phyloP scores from a whole-genome alignment of 208 protist species.

The Wallacemonas rigidus region DNA sequence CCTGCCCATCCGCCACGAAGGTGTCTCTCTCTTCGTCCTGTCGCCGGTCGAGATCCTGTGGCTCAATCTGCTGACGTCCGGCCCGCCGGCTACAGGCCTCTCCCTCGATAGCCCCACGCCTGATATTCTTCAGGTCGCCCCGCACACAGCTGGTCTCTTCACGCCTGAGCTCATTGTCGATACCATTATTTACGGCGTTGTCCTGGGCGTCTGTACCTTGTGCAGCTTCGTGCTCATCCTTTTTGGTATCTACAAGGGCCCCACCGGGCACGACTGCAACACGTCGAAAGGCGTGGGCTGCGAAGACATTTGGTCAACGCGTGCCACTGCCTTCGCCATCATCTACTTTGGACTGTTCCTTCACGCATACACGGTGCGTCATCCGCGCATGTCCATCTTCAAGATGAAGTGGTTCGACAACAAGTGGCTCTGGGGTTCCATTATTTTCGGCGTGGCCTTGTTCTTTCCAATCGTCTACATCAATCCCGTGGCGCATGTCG shows the following conservation, averaged over 20 bases:
- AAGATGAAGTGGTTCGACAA: constrained; percentile 90
- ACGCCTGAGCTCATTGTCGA: constrained; percentile 81
- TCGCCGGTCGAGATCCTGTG: constrained; percentile 93
- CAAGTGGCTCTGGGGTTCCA: constrained; percentile 74
- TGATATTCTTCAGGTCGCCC: constrained; percentile 82
- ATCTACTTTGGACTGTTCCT: constrained; percentile 87
- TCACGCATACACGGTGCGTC: constrained; percentile 90
- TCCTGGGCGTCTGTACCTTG: constrained; percentile 65
- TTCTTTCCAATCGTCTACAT: constrained; percentile 86
- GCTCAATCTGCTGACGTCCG: constrained; percentile 90
- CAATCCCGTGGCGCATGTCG: constrained; percentile 51
- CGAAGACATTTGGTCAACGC: constrained; percentile 73
- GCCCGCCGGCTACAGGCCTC: constrained; percentile 73
- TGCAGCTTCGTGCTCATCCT: constrained; percentile 64
- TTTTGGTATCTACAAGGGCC: constrained; percentile 66
- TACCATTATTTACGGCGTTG: constrained; percentile 82
- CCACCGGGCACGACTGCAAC: constrained; percentile 68
- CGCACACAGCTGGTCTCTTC: constrained; percentile 80
- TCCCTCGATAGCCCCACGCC: constrained; percentile 73
- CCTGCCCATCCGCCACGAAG: constrained; percentile 74
- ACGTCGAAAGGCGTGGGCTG: constrained; percentile 46
- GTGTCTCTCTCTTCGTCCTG: constrained; percentile 75
- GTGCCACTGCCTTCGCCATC: constrained; percentile 80
- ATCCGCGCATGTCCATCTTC: constrained; percentile 74
- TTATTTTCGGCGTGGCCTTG: constrained; percentile 45